Conservation (phyloP, 1,139 yeast species). For the Lodderomyces metapsilosis region DNA sequence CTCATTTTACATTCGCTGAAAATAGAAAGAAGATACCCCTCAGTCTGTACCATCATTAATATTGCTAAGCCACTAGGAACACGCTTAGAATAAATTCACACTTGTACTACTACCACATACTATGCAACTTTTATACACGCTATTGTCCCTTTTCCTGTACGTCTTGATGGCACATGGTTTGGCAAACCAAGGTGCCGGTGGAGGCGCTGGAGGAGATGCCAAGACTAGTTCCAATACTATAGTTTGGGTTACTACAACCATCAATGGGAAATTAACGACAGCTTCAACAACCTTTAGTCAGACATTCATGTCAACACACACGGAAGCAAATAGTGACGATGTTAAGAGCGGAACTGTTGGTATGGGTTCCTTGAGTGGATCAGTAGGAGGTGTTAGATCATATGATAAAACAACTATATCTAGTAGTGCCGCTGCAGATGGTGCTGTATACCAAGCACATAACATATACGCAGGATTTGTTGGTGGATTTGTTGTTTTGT, state of each 20-base stretch:
- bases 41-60: not conserved
- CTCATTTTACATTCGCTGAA: not conserved
- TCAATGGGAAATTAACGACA: slow-evolving; percentile 29
- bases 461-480: slow-evolving; percentile 9
- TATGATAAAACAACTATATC: slow-evolving; percentile 29
- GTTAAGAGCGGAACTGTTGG: slow-evolving; percentile 33
- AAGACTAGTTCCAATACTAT: slow-evolving; percentile 20
- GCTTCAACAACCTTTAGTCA: slow-evolving; percentile 31
- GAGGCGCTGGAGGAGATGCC: slow-evolving; percentile 16
- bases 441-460: not conserved
- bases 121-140: slow-evolving; percentile 5
- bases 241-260: slow-evolving; percentile 39
- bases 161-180: slow-evolving; percentile 16
- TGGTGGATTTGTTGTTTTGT: slow-evolving; percentile 9
- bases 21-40: not conserved
- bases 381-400: slow-evolving; percentile 34
- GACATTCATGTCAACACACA: slow-evolving; percentile 26
- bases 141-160: slow-evolving; percentile 10
- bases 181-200: slow-evolving; percentile 25
- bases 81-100: not conserved
- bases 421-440: slow-evolving; percentile 5
- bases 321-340: slow-evolving; percentile 20
- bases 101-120: not conserved
- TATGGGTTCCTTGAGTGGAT: slow-evolving; percentile 33
- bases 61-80: not conserved